Percentiles rank a stretch among this genome's conserved stretches.
Evolutionary conservation across 2,329 filamentous ascomycete genomes (phyloP).

Genomic region (Cordyceps fumosorosea): DNA sequence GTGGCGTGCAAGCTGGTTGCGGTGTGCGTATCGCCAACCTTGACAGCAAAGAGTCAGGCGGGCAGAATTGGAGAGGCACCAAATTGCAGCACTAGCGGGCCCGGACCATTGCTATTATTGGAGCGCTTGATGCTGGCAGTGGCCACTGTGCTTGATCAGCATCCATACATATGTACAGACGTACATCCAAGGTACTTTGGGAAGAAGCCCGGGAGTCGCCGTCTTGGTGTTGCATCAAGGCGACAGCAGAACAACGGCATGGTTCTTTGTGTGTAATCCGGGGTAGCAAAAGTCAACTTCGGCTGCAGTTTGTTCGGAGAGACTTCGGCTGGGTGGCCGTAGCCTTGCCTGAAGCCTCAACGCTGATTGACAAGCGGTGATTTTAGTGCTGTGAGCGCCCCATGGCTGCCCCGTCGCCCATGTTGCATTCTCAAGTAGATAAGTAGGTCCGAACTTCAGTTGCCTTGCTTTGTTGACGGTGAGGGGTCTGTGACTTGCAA

Average conservation of each 20-base stretch:
- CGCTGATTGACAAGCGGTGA: neutral
- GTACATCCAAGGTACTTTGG: neutral
- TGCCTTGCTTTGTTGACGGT: neutral
- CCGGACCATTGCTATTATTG: neutral
- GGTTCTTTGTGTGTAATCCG: neutral
- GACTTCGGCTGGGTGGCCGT: neutral
- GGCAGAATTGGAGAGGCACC: neutral
- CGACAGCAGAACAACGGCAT: neutral
- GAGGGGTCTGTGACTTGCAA: too few relatives aligned
- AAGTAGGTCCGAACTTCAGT: neutral
- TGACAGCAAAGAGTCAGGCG: neutral
- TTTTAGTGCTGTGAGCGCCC: neutral
- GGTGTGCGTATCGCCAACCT: neutral
- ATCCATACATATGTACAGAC: neutral
- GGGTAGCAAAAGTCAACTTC: neutral
- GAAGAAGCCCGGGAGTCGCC: neutral
- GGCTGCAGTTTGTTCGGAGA: neutral
- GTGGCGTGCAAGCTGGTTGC: neutral
- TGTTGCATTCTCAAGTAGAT: neutral
- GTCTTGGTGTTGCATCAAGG: neutral
- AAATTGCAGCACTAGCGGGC: neutral
- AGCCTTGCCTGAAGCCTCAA: constrained; percentile 5
- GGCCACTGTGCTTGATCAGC: neutral
- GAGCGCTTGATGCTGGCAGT: neutral
- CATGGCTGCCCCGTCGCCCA: neutral